Evolutionary conservation across 2,329 filamentous ascomycete species (phyloP).

Genomic region (Coniochaeta sp.): DNA sequence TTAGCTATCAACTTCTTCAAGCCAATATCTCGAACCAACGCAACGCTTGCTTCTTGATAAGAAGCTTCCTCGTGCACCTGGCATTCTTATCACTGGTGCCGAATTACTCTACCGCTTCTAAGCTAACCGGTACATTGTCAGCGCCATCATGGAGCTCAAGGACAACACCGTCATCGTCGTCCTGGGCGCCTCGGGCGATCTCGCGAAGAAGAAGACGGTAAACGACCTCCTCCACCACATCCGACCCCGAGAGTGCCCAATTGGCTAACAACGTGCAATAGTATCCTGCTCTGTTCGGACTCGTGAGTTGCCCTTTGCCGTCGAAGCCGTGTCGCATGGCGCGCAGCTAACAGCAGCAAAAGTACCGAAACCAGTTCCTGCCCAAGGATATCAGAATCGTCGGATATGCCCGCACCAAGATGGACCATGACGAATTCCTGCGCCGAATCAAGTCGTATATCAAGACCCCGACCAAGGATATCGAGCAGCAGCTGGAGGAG

Average conservation of each 20-base stretch:
- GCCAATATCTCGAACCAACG: background rate
- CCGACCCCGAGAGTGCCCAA: conserved; percentile 4
- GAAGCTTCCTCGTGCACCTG: background rate
- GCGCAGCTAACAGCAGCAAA: conserved; percentile 1
- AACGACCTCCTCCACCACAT: conserved; percentile 8
- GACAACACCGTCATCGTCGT: conserved; percentile 97
- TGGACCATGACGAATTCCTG: conserved; percentile 95
- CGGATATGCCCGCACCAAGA: conserved; percentile 98
- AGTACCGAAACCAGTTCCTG: conserved; percentile 99
- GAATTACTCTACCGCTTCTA: background rate
- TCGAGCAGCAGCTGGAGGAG: conserved; percentile 88
- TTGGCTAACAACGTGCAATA: conserved; percentile 29
- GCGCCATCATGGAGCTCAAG: conserved; percentile 87
- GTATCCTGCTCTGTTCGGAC: conserved; percentile 95
- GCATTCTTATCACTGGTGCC: background rate
- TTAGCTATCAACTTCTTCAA: background rate
- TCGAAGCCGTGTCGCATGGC: background rate
- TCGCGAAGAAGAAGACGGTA: conserved; percentile 99
- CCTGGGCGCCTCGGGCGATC: conserved; percentile 91
- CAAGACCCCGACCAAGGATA: conserved; percentile 96
- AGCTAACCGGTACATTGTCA: conserved; percentile 24
- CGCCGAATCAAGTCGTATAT: conserved; percentile 95
- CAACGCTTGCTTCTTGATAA: background rate
- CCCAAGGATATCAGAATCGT: conserved; percentile 94
- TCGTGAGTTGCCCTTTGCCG: conserved; percentile 56